Evolutionary conservation across 495 filamentous ascomycete species (phyloP), one percentile per base, ranked within the genome.

Genomic region (Tuber borchii): DNA sequence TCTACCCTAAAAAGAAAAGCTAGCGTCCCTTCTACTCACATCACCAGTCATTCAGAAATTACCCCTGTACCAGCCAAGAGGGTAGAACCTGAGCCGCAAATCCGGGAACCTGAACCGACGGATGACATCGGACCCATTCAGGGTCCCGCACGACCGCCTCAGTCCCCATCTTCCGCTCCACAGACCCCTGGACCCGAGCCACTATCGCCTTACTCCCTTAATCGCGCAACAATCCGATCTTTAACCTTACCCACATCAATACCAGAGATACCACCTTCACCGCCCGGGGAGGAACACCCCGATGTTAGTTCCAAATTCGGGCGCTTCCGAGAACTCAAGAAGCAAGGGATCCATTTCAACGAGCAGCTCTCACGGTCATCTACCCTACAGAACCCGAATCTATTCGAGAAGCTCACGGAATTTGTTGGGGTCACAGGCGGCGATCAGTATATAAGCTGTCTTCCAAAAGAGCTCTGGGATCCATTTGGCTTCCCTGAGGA

Each of bases 301-400:
- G 83, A 84, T 3, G 74, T 84, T 48, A 83, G 84, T 8, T 83
- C 82, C 19, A 97, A 97, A 78, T 92, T 97, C 79, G 86, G 89
- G 72, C 91, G 91, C 80, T 97, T 99, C 83, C 89, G 97, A 2
- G 86, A 88, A 39, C 86, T 97, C 69, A 99, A 97, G 84, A 90
- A 89, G 72, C 89, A 93, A 78, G 93, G 92, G 4, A 86, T 93
- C 44, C 96, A 99, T 85, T 97, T 99, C 87, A 97, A 99, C 83
- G 87, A 90, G 75, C 91, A 93, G 72, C 86, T 97, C 0, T 89
- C 91, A 34, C 86, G 85, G 61, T 92, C 91, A 3, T 85, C 89
- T 1, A 90, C 92, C 0, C 85, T 97, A 56, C 90, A 89, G 71
- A 97, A 98, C 82, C 95, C 95, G 37, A 91, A 88, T 44, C 85